These are phyloP conservation scores for Rubus parviflorus DNA, from an alignment of 306 rosid genomes.

Conservation along the genomic window DNA sequence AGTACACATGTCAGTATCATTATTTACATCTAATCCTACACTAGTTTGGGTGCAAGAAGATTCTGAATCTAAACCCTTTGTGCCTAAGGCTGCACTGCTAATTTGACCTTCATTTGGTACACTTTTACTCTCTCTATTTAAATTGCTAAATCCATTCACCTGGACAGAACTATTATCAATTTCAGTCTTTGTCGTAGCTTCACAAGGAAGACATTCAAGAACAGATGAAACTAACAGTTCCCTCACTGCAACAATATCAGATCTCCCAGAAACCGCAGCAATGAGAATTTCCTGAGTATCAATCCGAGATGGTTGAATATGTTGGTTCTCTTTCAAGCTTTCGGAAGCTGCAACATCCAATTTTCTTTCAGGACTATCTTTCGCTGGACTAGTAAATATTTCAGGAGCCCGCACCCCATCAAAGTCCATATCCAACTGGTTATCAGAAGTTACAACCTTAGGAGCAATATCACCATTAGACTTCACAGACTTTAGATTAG, in stretches of 20 bases:
- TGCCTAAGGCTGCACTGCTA: slow-evolving; percentile 52
- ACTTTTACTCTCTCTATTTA: slow-evolving; percentile 51
- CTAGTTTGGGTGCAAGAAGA: slow-evolving; percentile 61
- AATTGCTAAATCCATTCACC: slow-evolving; percentile 60
- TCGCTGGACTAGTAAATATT: slow-evolving; percentile 27
- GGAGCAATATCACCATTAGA: slow-evolving; percentile 56
- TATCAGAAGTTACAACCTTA: slow-evolving; percentile 45
- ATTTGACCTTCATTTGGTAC: slow-evolving; percentile 57
- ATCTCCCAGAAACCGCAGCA: slow-evolving; percentile 46
- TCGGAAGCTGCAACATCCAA: slow-evolving; percentile 42
- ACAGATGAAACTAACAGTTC: slow-evolving; percentile 38
- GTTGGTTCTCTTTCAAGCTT: slow-evolving; percentile 43
- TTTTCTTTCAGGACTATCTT: slow-evolving; percentile 52
- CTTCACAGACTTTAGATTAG: slow-evolving; percentile 64
- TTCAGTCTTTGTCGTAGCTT: slow-evolving; percentile 42
- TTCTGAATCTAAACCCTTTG: slow-evolving; percentile 57
- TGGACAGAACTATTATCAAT: slow-evolving; percentile 54
- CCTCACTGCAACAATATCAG: slow-evolving; percentile 45
- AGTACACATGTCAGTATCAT: slow-evolving; percentile 55
- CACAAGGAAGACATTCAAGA: slow-evolving; percentile 44
- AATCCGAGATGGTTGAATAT: slow-evolving; percentile 44
- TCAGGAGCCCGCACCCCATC: slow-evolving; percentile 48
- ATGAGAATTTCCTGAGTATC: slow-evolving; percentile 34
- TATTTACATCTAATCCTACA: slow-evolving; percentile 90
- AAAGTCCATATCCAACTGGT: slow-evolving; percentile 44